Evolutionary conservation across 805 yeast species (phyloP).

Genomic region (Naumovozyma castellii): DNA sequence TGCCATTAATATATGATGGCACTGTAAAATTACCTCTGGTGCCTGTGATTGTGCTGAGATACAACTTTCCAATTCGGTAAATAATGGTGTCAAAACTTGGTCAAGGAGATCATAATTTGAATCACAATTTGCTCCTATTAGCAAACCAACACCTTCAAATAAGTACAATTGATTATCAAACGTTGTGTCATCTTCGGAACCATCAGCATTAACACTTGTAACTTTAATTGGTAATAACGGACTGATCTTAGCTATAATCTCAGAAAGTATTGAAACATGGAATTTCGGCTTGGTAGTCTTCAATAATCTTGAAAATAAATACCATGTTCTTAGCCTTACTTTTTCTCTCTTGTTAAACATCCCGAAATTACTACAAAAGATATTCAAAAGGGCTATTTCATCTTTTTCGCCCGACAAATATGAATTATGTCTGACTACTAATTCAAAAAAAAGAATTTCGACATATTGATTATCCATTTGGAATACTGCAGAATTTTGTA

Average conservation of each 20-base stretch:
- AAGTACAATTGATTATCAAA: slow-evolving; percentile 75
- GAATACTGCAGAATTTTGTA: slow-evolving; percentile 28
- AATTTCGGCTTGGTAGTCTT: slow-evolving; percentile 63
- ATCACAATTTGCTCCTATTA: slow-evolving; percentile 45
- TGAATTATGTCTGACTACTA: slow-evolving; percentile 68
- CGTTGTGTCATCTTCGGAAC: slow-evolving; percentile 42
- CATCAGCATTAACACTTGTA: slow-evolving; percentile 23
- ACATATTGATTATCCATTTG: slow-evolving; percentile 69
- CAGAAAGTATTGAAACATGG: slow-evolving; percentile 42
- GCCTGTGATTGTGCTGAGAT: slow-evolving; percentile 38
- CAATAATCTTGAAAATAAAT: slow-evolving; percentile 72
- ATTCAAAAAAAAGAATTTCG: slow-evolving; percentile 74
- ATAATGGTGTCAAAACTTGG: slow-evolving; percentile 64
- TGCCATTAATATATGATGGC: slow-evolving; percentile 81
- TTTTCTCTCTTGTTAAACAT: slow-evolving; percentile 63
- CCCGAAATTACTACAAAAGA: slow-evolving; percentile 74
- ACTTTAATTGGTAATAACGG: slow-evolving; percentile 48
- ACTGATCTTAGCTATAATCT: slow-evolving; percentile 53
- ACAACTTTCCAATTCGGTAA: slow-evolving; percentile 57
- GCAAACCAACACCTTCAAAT: slow-evolving; percentile 77
- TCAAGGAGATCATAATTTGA: slow-evolving; percentile 42
- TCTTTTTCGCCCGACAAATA: slow-evolving; percentile 36
- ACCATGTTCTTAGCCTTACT: slow-evolving; percentile 85
- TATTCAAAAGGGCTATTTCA: slow-evolving; percentile 56
- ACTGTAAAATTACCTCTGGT: slow-evolving; percentile 49